A percentile compares a stretch with the other conserved stretches of the same genome.
These are phyloP conservation scores for Komagataea norvegica DNA, from an alignment of 1,139 yeast genomes.

Conservation along the genomic window DNA sequence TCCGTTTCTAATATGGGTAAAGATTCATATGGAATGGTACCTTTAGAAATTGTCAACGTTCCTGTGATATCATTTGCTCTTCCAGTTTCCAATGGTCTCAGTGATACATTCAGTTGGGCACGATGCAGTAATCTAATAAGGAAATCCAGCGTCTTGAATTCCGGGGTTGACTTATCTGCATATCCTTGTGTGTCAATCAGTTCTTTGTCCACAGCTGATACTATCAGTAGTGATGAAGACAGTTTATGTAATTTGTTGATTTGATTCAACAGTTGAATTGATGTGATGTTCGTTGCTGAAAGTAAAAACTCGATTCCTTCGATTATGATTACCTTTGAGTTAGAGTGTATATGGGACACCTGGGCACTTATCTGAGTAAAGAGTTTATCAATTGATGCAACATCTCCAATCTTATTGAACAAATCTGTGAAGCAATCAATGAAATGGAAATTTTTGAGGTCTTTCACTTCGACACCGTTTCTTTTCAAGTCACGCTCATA, in stretches of 20 bases:
- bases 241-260: slow-evolving; percentile 36
- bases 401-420: slow-evolving; percentile 28
- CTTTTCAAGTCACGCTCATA: slow-evolving; percentile 40
- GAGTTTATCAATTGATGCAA: slow-evolving; percentile 34
- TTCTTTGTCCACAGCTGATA: slow-evolving; percentile 35
- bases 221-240: slow-evolving; percentile 33
- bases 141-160: slow-evolving; percentile 44
- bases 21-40: slow-evolving; percentile 35
- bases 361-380: slow-evolving; percentile 23
- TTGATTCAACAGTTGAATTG: slow-evolving; percentile 35
- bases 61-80: slow-evolving; percentile 84
- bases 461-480: slow-evolving; percentile 37
- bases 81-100: slow-evolving; percentile 72
- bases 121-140: slow-evolving; percentile 38
- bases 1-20: slow-evolving; percentile 51
- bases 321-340: slow-evolving; percentile 35
- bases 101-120: slow-evolving; percentile 45
- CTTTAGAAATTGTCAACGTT: slow-evolving; percentile 51
- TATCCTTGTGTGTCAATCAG: slow-evolving; percentile 34
- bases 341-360: slow-evolving; percentile 10
- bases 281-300: slow-evolving; percentile 36
- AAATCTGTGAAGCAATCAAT: slow-evolving; percentile 43
- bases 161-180: slow-evolving; percentile 35
- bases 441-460: slow-evolving; percentile 33
- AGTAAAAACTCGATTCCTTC: slow-evolving; percentile 50